Conservation (phyloP, 306 rosid genomes). For the Erythrophleum fordii region DNA sequence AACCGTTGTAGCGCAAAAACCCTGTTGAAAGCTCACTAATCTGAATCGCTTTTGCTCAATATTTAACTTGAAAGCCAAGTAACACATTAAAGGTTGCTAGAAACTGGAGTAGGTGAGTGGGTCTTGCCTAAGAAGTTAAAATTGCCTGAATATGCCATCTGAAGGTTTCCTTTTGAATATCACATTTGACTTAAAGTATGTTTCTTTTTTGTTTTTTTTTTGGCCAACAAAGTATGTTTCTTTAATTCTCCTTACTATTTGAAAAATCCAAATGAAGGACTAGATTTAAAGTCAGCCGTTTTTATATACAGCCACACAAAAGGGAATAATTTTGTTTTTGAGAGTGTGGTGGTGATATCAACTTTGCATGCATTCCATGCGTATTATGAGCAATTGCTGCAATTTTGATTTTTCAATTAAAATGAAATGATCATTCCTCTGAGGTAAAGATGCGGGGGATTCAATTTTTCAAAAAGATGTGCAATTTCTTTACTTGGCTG, state of each 20-base stretch:
- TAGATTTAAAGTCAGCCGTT: not conserved
- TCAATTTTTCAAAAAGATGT: not conserved
- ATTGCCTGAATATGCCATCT: not conserved
- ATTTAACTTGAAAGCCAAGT: slow-evolving; percentile 32
- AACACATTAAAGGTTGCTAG: slow-evolving; percentile 5
- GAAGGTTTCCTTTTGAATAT: not conserved
- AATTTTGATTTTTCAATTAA: no score
- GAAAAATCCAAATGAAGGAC: not conserved
- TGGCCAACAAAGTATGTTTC: not conserved
- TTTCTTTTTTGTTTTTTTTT: no score
- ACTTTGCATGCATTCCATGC: not conserved
- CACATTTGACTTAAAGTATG: not conserved
- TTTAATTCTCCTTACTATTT: not conserved
- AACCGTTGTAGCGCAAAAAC: not conserved
- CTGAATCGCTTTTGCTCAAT: not conserved
- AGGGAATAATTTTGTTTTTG: not conserved
- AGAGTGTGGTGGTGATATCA: not conserved
- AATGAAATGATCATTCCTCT: not conserved
- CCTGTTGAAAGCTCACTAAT: slow-evolving; percentile 28
- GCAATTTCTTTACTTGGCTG: not conserved
- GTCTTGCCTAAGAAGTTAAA: not conserved
- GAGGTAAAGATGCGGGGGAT: not conserved
- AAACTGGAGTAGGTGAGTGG: not conserved
- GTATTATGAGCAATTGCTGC: not conserved
- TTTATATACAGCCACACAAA: not conserved